phyloP scores from a whole-genome alignment of 495 filamentous ascomycete genomes.

The Podospora anserina region DNA sequence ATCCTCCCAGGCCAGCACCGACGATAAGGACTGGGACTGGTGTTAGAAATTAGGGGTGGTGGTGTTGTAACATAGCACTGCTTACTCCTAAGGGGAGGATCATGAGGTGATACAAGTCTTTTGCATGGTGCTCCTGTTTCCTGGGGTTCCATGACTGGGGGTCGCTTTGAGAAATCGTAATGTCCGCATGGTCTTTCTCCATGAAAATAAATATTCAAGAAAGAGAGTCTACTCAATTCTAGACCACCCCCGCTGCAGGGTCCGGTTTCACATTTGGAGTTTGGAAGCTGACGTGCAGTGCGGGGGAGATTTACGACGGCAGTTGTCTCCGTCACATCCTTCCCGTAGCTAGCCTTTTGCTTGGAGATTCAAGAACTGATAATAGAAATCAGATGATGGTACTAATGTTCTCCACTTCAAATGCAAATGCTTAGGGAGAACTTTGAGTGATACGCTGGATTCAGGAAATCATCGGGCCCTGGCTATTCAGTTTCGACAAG shows the following conservation, averaged over 20 bases:
- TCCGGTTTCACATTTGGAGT: not conserved
- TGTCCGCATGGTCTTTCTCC: too few relatives aligned
- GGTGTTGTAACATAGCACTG: not conserved
- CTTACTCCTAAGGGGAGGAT: slow-evolving; percentile 18
- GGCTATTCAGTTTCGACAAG: too few relatives aligned
- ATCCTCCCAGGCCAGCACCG: slow-evolving; percentile 55
- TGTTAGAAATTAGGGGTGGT: not conserved
- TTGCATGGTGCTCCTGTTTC: not conserved
- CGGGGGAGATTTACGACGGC: not conserved
- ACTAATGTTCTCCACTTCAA: too few relatives aligned
- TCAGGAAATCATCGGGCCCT: too few relatives aligned
- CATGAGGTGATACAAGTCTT: slow-evolving; percentile 11
- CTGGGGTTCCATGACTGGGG: not conserved
- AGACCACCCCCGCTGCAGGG: not conserved
- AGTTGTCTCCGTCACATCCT: not conserved
- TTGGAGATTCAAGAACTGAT: too few relatives aligned
- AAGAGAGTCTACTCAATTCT: not conserved
- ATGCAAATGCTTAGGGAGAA: too few relatives aligned
- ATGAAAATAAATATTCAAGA: too few relatives aligned
- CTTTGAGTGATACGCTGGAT: too few relatives aligned
- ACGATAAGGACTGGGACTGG: slow-evolving; percentile 45
- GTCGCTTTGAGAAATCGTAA: too few relatives aligned
- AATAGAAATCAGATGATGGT: too few relatives aligned
- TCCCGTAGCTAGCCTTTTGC: too few relatives aligned
- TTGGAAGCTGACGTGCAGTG: not conserved